Conservation (phyloP, 1,139 yeast genomes). For the Chernovozyma sophiae-reginae region DNA sequence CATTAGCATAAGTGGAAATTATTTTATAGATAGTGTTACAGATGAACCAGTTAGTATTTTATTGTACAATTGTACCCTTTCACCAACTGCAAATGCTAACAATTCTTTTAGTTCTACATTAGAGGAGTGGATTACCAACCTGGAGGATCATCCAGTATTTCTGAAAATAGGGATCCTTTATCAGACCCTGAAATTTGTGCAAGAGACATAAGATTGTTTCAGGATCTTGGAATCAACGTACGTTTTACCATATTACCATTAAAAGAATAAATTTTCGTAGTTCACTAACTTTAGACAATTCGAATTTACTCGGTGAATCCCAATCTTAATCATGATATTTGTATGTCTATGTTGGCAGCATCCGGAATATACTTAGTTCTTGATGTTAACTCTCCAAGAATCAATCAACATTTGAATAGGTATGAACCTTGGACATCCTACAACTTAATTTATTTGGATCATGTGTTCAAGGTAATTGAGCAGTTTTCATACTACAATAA, state of each 20-base stretch:
- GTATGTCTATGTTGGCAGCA: conserved; percentile 86
- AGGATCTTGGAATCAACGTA: conserved; percentile 72
- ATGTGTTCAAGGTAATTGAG: conserved; percentile 74
- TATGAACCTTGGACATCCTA: conserved; percentile 89
- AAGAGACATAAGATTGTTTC: conserved; percentile 70
- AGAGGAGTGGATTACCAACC: conserved; percentile 87
- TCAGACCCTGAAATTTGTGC: conserved; percentile 68
- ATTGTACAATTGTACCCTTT: conserved; percentile 1
- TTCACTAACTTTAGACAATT: conserved; percentile 54
- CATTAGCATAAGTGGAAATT: conserved; percentile 58
- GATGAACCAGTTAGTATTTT: conserved; percentile 57
- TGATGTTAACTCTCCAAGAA: conserved; percentile 86
- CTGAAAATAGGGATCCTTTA: conserved; percentile 58
- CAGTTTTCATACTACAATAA: conserved; percentile 83
- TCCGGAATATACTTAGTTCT: conserved; percentile 89
- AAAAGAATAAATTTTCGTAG: no score
- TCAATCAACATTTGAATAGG: conserved; percentile 74
- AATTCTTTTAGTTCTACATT: conserved; percentile 48
- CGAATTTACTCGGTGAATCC: conserved; percentile 87
- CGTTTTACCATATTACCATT: no score
- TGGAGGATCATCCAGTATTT: conserved; percentile 74
- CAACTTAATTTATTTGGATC: conserved; percentile 61
- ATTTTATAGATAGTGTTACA: conserved; percentile 74
- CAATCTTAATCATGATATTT: conserved; percentile 75
- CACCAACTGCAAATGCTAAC: conserved; percentile 4